A percentile compares a stretch with the other conserved stretches of the same genome.
These are phyloP conservation scores for Astrothelium subdiscretum DNA, from an alignment of 495 filamentous ascomycete species.

Conservation along the genomic window DNA sequence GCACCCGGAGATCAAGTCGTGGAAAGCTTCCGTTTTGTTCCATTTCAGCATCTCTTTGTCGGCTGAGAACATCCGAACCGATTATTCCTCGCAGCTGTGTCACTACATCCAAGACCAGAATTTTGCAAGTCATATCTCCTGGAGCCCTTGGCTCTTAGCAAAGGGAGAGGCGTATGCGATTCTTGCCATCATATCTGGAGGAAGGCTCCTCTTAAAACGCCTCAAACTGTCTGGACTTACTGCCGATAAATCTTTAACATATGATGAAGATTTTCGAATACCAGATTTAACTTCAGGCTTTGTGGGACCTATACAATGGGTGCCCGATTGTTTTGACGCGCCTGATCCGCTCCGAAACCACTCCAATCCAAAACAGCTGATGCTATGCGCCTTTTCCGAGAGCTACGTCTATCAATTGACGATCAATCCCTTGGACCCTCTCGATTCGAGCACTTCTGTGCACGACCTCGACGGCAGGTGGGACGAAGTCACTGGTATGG, in stretches of 20 bases:
- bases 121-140: background rate
- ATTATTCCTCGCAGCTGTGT: background rate
- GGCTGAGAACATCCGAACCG: background rate
- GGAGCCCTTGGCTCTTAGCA: background rate
- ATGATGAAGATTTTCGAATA: background rate
- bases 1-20: background rate
- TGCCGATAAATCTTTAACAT: background rate
- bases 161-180: background rate
- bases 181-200: background rate
- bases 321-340: background rate
- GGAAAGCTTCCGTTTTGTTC: conserved; percentile 2
- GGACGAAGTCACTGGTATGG: conserved; percentile 2
- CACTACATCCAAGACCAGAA: background rate
- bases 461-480: background rate
- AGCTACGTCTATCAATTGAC: background rate
- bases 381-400: background rate
- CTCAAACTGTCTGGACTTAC: background rate
- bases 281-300: background rate
- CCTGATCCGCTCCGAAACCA: background rate
- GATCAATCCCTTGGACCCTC: background rate
- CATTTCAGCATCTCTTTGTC: background rate
- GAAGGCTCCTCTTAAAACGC: background rate
- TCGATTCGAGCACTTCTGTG: background rate
- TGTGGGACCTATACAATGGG: background rate
- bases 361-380: background rate